Evolutionary conservation across 1,284 basidiomycete genomes (phyloP).

Genomic region (Athelia sp.): DNA sequence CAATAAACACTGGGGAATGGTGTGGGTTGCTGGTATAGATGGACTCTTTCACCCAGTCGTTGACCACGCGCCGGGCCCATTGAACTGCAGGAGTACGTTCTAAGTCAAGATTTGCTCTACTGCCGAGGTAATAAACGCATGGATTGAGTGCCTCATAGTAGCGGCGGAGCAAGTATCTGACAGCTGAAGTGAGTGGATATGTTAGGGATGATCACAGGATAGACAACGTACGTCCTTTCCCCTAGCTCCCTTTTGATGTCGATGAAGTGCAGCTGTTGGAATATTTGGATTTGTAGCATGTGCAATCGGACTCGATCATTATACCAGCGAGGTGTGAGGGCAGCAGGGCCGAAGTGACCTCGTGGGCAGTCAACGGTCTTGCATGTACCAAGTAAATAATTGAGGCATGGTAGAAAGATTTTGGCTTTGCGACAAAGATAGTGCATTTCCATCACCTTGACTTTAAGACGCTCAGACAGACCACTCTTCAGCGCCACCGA

Average conservation of each 20-base stretch:
- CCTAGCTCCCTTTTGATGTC: too few species aligned
- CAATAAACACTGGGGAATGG: neutral
- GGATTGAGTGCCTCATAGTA: neutral
- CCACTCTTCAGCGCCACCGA: constrained; percentile 11
- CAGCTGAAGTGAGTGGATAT: neutral
- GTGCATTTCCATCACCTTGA: constrained; percentile 31
- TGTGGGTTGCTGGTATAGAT: neutral
- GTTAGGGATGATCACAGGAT: too few species aligned
- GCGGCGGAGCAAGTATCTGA: neutral
- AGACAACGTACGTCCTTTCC: too few species aligned
- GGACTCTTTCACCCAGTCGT: neutral
- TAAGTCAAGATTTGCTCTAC: neutral
- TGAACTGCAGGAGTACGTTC: neutral
- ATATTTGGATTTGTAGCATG: constrained; percentile 43
- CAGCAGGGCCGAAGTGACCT: constrained; percentile 26
- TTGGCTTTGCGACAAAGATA: constrained; percentile 21
- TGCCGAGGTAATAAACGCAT: neutral
- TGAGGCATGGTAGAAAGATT: constrained; percentile 32
- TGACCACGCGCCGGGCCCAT: neutral
- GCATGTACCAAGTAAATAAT: constrained; percentile 28
- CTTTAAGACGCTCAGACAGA: constrained; percentile 23
- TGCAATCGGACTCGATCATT: constrained; percentile 37
- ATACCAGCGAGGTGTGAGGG: constrained; percentile 27
- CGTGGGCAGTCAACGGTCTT: constrained; percentile 29
- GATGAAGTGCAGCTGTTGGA: constrained; percentile 26